A percentile compares a stretch with the other conserved stretches of the same genome.
phyloP scores from a whole-genome alignment of 1,139 yeast genomes.

The Debaryomyces robertsiae region DNA sequence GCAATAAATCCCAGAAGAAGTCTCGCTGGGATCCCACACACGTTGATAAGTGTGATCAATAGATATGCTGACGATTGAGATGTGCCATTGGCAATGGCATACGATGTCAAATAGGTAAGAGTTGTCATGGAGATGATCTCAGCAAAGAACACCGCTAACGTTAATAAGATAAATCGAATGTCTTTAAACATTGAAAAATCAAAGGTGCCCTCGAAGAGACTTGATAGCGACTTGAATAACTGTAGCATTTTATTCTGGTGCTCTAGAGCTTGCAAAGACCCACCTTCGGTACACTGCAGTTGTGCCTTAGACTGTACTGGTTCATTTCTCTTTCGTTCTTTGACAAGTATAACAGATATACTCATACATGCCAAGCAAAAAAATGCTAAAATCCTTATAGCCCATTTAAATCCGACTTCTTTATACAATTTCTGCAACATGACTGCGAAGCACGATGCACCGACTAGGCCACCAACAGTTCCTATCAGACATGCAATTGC shows the following conservation, averaged over 20 bases:
- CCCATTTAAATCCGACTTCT: slow-evolving; percentile 61
- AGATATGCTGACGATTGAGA: slow-evolving; percentile 43
- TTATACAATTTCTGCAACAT: slow-evolving; percentile 51
- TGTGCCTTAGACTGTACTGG: too few species aligned
- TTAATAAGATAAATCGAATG: slow-evolving; percentile 37
- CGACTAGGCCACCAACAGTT: slow-evolving; percentile 63
- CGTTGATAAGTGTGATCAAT: slow-evolving; percentile 48
- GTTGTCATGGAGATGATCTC: slow-evolving; percentile 55
- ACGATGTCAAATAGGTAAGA: slow-evolving; percentile 53
- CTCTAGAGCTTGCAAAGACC: too few species aligned
- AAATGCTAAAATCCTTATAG: slow-evolving; percentile 57
- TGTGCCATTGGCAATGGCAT: slow-evolving; percentile 47
- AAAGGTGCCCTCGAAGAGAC: slow-evolving; percentile 28
- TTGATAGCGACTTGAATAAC: slow-evolving; percentile 8
- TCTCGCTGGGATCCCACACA: slow-evolving; percentile 51
- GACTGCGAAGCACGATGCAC: slow-evolving; percentile 62
- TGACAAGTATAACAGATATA: slow-evolving; percentile 43
- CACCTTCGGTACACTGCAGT: too few species aligned
- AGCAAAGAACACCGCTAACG: slow-evolving; percentile 45
- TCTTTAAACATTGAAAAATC: slow-evolving; percentile 49
- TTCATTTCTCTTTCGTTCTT: slow-evolving; percentile 33
- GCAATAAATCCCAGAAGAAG: slow-evolving; percentile 50
- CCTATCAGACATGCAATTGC: slow-evolving; percentile 61
- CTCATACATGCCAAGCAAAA: slow-evolving; percentile 45
- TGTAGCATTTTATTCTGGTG: too few species aligned